Evolutionary conservation across 1,139 yeast species (phyloP).

Genomic region (Magnusiomyces suaveolens): DNA sequence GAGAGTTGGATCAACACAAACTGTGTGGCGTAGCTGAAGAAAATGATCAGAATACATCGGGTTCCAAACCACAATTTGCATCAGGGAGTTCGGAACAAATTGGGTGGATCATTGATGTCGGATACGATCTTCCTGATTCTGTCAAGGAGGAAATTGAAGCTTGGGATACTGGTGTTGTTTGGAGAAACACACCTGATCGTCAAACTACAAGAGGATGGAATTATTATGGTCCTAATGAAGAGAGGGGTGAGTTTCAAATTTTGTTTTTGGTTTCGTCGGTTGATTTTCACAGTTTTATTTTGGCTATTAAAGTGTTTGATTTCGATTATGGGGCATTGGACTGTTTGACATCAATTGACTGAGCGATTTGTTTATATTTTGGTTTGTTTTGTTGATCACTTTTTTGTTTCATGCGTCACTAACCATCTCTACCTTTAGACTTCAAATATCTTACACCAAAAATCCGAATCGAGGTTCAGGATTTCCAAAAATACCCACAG

Average conservation of each 20-base stretch:
- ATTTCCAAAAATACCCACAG: slow-evolving; percentile 38
- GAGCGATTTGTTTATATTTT: too few species aligned
- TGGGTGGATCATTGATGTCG: slow-evolving; percentile 70
- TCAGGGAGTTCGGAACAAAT: slow-evolving; percentile 23
- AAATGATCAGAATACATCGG: neutral
- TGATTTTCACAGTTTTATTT: too few species aligned
- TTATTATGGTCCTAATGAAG: slow-evolving; percentile 53
- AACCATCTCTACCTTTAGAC: too few species aligned
- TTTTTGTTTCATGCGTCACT: too few species aligned
- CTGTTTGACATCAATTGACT: too few species aligned
- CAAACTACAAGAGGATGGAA: slow-evolving; percentile 78
- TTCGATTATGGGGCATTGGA: too few species aligned
- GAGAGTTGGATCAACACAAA: neutral
- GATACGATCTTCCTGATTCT: slow-evolving; percentile 58
- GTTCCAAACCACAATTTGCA: neutral
- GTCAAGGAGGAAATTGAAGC: slow-evolving; percentile 39
- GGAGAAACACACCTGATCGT: slow-evolving; percentile 44
- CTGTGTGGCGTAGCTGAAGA: neutral
- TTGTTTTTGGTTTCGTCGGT: too few species aligned
- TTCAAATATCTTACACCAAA: slow-evolving; percentile 56
- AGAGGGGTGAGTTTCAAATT: too few species aligned
- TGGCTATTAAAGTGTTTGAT: too few species aligned
- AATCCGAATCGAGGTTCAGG: slow-evolving; percentile 51
- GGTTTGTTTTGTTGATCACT: too few species aligned
- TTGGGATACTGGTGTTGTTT: slow-evolving; percentile 57